These are phyloP conservation scores for Caulochytrium protostelioides DNA, from an alignment of 371 early-diverging fungal species.

Conservation along the genomic window DNA sequence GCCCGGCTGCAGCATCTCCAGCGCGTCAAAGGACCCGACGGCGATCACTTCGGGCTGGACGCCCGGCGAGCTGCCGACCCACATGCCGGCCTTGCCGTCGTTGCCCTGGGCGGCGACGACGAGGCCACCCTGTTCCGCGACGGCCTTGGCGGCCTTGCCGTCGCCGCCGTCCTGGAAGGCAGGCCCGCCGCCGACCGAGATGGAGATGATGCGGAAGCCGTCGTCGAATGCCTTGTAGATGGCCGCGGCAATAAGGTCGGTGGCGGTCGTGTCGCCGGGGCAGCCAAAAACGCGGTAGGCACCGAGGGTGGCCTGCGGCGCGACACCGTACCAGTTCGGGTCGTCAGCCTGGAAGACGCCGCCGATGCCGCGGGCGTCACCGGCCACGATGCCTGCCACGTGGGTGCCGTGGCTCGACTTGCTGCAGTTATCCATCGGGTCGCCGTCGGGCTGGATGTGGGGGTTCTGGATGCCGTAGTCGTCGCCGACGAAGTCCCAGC, in stretches of 20 bases:
- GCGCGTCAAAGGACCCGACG: conserved; percentile 8
- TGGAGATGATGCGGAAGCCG: too few relatives aligned
- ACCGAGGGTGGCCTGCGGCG: conserved; percentile 12
- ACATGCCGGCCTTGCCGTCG: conserved; percentile 10
- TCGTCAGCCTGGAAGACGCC: conserved; percentile 2
- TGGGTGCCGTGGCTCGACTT: conserved; percentile 33
- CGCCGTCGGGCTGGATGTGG: conserved; percentile 17
- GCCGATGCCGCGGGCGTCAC: conserved; percentile 9
- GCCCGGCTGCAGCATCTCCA: background rate
- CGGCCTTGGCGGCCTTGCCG: conserved; percentile 4
- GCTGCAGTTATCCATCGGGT: conserved; percentile 29
- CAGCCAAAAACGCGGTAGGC: conserved; percentile 14
- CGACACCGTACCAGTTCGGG: conserved; percentile 14
- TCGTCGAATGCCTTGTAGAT: too few relatives aligned
- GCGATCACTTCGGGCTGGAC: conserved; percentile 1
- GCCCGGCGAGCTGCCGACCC: conserved; percentile 4
- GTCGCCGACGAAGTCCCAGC: conserved; percentile 38
- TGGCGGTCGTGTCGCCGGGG: too few relatives aligned
- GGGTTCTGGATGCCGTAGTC: conserved; percentile 2
- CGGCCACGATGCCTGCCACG: conserved; percentile 36
- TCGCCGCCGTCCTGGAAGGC: too few relatives aligned
- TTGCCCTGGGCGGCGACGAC: conserved; percentile 12
- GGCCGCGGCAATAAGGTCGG: too few relatives aligned
- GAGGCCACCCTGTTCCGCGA: conserved; percentile 5
- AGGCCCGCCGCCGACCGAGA: too few relatives aligned